phyloP scores from a whole-genome alignment of 2,329 filamentous ascomycete species.

The Tothia fuscella region DNA sequence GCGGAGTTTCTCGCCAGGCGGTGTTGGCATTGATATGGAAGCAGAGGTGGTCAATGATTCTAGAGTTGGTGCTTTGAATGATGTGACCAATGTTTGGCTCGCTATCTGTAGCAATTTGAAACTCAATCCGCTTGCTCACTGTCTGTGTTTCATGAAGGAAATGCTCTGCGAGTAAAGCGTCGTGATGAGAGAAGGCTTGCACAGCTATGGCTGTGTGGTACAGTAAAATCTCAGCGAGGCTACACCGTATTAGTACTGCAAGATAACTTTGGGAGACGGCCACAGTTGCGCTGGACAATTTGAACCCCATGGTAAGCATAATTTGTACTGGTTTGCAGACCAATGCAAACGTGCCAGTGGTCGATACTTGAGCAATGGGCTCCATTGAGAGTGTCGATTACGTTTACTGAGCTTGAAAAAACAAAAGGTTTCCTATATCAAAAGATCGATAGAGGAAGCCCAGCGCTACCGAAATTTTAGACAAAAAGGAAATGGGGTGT shows the following conservation, averaged over 20 bases:
- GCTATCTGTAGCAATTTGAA: not conserved
- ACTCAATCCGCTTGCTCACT: not conserved
- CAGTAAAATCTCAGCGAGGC: not conserved
- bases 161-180: conserved; percentile 1
- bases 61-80: not conserved
- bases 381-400: too few relatives aligned
- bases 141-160: not conserved
- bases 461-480: too few relatives aligned
- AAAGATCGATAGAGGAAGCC: too few relatives aligned
- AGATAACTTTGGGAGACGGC: not conserved
- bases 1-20: conserved; percentile 1
- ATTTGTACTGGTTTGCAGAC: too few relatives aligned
- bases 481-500: too few relatives aligned
- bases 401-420: too few relatives aligned
- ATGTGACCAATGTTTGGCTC: not conserved
- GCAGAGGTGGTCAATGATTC: conserved; percentile 1
- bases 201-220: not conserved
- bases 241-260: not conserved
- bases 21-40: not conserved
- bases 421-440: too few relatives aligned
- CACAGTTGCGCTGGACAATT: too few relatives aligned
- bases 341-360: too few relatives aligned
- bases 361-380: too few relatives aligned
- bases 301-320: too few relatives aligned
- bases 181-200: not conserved